phyloP scores from a whole-genome alignment of 2,329 filamentous ascomycete genomes.

The Nigrospora sphaerica region DNA sequence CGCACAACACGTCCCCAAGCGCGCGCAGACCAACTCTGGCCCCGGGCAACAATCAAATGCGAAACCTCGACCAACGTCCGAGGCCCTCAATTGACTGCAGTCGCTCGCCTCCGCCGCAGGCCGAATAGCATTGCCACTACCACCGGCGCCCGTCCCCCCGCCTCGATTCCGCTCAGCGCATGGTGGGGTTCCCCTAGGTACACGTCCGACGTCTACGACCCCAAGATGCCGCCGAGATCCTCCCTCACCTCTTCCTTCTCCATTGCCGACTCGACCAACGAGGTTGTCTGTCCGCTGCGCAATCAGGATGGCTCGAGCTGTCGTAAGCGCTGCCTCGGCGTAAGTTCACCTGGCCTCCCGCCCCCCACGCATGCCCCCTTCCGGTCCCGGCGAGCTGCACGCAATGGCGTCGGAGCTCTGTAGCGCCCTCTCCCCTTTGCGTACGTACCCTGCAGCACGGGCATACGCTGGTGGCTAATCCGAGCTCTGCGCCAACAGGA shows the following conservation, averaged over 20 bases:
- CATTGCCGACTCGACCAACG: slow-evolving; percentile 85
- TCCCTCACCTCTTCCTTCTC: slow-evolving; percentile 86
- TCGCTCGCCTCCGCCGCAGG: background rate
- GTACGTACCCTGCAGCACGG: no score
- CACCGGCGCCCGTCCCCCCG: slow-evolving; percentile 1
- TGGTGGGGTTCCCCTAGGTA: slow-evolving; percentile 7
- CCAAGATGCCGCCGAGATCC: slow-evolving; percentile 75
- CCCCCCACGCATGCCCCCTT: no score
- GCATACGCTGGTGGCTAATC: slow-evolving; percentile 7
- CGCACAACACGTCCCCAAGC: background rate
- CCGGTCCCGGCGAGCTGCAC: no score
- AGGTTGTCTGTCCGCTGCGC: slow-evolving; percentile 91
- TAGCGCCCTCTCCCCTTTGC: no score
- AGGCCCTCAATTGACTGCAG: background rate
- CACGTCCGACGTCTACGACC: background rate
- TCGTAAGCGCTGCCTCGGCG: slow-evolving; percentile 94
- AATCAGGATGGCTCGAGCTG: slow-evolving; percentile 97
- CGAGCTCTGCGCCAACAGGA: slow-evolving; percentile 49
- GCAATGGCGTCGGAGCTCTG: no score
- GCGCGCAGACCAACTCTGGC: background rate
- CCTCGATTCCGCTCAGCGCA: slow-evolving; percentile 3
- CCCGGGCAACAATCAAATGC: background rate
- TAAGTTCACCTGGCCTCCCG: slow-evolving; percentile 49
- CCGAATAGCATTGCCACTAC: background rate
- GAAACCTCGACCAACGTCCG: background rate